These are phyloP conservation scores for Suhomyces tanzawaensis DNA, from an alignment of 805 yeast genomes.

Conservation along the genomic window DNA sequence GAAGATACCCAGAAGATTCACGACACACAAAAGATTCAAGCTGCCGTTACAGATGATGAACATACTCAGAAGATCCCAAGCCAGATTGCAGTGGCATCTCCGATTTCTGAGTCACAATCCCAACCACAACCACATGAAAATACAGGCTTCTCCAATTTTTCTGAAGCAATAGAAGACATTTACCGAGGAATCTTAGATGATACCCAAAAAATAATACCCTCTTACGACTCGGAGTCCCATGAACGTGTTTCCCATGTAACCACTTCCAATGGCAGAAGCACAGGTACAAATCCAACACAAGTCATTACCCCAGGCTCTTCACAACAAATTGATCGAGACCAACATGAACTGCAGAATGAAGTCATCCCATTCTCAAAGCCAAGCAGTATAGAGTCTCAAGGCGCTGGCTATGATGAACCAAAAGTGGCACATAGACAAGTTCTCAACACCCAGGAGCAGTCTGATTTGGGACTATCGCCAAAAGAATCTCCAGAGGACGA, in stretches of 20 bases:
- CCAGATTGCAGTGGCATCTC: not conserved
- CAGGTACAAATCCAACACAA: not conserved
- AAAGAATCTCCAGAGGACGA: not conserved
- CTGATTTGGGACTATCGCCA: not conserved
- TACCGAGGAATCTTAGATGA: no score
- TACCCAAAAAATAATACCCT: not conserved
- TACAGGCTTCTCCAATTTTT: no score
- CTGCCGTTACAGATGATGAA: not conserved
- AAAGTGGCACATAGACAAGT: slow-evolving; percentile 32
- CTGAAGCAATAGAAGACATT: no score
- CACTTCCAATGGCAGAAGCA: not conserved
- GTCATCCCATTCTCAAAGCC: not conserved
- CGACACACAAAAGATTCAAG: not conserved
- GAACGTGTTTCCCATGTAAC: not conserved
- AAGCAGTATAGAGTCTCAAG: not conserved
- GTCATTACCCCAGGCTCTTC: not conserved
- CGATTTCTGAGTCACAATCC: not conserved
- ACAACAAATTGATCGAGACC: not conserved
- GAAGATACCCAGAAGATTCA: not conserved
- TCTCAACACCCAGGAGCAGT: slow-evolving; percentile 25
- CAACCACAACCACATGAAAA: not conserved
- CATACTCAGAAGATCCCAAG: not conserved
- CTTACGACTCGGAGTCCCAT: not conserved
- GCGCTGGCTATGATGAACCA: not conserved
- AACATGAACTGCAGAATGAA: no score